phyloP scores from a whole-genome alignment of 345 rosid genomes.

The Angophora floribunda region DNA sequence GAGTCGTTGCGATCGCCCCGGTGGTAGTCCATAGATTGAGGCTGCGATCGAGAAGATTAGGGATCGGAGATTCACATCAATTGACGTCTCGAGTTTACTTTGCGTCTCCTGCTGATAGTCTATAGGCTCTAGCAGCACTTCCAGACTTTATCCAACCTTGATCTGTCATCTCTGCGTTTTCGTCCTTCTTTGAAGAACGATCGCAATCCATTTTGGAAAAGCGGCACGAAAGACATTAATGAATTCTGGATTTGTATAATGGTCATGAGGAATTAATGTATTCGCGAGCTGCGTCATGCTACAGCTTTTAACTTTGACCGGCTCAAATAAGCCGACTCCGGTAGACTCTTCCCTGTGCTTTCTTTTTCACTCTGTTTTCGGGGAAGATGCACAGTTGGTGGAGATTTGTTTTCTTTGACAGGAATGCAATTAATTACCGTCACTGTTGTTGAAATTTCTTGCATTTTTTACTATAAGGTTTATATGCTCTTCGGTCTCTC shows the following conservation, averaged over 20 bases:
- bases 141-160: background rate
- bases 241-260: background rate
- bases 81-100: background rate
- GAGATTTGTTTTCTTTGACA: background rate
- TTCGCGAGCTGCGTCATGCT: background rate
- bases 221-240: background rate
- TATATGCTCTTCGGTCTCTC: background rate
- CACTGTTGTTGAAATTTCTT: background rate
- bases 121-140: background rate
- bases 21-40: background rate
- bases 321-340: background rate
- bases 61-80: background rate
- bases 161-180: background rate
- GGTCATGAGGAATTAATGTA: background rate
- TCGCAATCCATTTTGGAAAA: background rate
- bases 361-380: background rate
- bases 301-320: background rate
- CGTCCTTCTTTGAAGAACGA: background rate
- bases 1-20: background rate
- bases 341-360: background rate
- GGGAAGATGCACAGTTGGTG: background rate
- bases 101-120: background rate
- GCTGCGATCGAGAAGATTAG: background rate
- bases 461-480: background rate
- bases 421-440: background rate